Evolutionary conservation across 345 rosid species (phyloP), one percentile per base, ranked within the genome.

Genomic region (Psidium friedrichsthalianum): DNA sequence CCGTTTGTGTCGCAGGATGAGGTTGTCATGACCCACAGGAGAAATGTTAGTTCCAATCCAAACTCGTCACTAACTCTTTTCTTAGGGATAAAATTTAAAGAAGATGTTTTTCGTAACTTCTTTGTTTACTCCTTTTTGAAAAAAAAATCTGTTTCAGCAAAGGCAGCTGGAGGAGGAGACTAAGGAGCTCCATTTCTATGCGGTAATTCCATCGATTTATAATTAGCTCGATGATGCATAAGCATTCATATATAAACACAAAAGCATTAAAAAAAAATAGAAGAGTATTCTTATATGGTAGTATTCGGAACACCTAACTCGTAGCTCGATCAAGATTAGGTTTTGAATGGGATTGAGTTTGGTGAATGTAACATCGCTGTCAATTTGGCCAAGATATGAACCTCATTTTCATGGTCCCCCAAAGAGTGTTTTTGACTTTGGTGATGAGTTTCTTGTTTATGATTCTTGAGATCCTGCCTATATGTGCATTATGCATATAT

Each of bases 81-180:
- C 56, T 25, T n/a, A 57, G 24, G n/a, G 56, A 20, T 27, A n/a
- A 22, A 51, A 25, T 27, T 47, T 10, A 29, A 51, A 32, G 36
- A 29, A 49, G 22, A 36, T 81, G 32, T 49, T 81, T 81, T 32
- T 44, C 47, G 29, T 24, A 25, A 44, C 22, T n/a, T 24, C 40
- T 49, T 47, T 81, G 32, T 81, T 81, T 47, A 15, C 49, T 51
- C 27, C 8, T 25, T 53, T 27, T 69, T 84, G 25, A n/a, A n/a
- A 40, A 40, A 3, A 10, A 27, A 59, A 51, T 51, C 54, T 49
- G 51, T 40, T 83, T 44, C 85, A 85, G 86, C 42, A 76, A 25
- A 85, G 53, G 83, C 82, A 74, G 53, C 29, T 76, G 69, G 86
- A 85, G 86, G 86, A 85, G 82, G 83, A 76, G 55, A 78, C 78